These are phyloP conservation scores for Aspergillus ibericus DNA, from an alignment of 2,329 filamentous ascomycete species.

Conservation along the genomic window DNA sequence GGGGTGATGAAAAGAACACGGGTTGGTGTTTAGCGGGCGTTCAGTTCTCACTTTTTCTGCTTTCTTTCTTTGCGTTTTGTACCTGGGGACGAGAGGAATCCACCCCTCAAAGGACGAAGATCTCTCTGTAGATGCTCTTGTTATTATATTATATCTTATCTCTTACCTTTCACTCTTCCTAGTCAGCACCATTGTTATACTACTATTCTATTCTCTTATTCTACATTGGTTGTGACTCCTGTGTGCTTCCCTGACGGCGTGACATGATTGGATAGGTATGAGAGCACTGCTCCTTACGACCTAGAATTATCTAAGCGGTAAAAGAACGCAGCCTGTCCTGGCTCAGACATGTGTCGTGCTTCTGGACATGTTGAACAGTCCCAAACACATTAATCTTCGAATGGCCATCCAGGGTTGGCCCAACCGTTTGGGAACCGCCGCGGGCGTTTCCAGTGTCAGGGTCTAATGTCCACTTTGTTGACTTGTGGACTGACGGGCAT, in stretches of 20 bases:
- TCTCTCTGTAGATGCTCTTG: not conserved
- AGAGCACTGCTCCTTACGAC: too few relatives aligned
- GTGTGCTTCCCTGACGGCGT: not conserved
- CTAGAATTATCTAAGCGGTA: not conserved
- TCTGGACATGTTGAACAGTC: not conserved
- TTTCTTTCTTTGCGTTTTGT: not conserved
- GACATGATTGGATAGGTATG: too few relatives aligned
- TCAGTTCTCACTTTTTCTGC: too few relatives aligned
- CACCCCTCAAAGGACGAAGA: not conserved
- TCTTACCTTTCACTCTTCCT: not conserved
- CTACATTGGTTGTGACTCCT: not conserved
- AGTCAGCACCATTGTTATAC: not conserved
- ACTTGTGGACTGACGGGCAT: not conserved
- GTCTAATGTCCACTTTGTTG: not conserved
- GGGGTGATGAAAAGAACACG: not conserved
- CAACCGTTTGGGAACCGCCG: not conserved
- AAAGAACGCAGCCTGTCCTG: not conserved
- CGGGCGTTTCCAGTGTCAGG: not conserved
- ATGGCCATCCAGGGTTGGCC: not conserved
- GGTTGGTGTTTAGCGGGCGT: constrained; percentile 12
- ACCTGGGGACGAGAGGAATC: not conserved
- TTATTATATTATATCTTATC: not conserved
- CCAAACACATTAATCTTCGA: not conserved
- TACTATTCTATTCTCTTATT: not conserved
- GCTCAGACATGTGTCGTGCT: not conserved